Percentiles rank a stretch among this genome's conserved stretches.
These are phyloP conservation scores for Teunomyces gatunensis DNA, from an alignment of 805 yeast species.

Conservation along the genomic window DNA sequence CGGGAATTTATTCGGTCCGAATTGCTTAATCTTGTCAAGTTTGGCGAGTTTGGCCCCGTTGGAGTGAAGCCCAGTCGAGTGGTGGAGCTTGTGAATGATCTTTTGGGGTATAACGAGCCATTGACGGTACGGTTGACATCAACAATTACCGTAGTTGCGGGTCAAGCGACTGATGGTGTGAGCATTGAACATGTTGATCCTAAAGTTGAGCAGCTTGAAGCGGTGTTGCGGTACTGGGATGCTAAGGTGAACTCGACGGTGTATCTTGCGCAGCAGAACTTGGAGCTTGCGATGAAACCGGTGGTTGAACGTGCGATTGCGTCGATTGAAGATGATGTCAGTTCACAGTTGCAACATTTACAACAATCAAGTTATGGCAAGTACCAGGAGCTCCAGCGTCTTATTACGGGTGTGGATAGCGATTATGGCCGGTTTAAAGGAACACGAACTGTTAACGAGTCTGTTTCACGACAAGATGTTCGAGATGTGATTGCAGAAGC, in stretches of 20 bases:
- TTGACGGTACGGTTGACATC: constrained; percentile 5
- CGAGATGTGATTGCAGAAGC: constrained; percentile 31
- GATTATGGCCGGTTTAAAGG: constrained; percentile 31
- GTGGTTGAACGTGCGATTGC: constrained; percentile 22
- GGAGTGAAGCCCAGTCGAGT: constrained; percentile 1
- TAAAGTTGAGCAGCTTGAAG: constrained; percentile 15
- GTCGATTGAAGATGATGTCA: constrained; percentile 21
- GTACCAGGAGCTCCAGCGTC: constrained; percentile 29
- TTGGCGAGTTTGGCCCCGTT: constrained; percentile 11
- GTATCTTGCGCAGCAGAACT: constrained; percentile 30
- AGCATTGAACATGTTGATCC: constrained; percentile 7
- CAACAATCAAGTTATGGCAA: constrained; percentile 27
- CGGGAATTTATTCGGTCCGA: constrained; percentile 24
- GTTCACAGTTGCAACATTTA: constrained; percentile 23
- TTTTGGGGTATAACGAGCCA: constrained; percentile 3
- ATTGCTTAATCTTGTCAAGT: constrained; percentile 22
- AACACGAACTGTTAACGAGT: constrained; percentile 12
- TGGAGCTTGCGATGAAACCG: constrained; percentile 32
- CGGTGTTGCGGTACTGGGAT: constrained; percentile 33
- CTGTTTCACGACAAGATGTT: constrained; percentile 33
- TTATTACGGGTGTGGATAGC: constrained; percentile 31
- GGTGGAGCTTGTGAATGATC: constrained; percentile 4
- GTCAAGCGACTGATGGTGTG: background rate
- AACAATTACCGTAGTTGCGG: constrained; percentile 5
- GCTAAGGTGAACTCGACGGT: constrained; percentile 32